Evolutionary conservation across 73 alveolate species (phyloP).

Genomic region (Durusdinium trenchii): DNA sequence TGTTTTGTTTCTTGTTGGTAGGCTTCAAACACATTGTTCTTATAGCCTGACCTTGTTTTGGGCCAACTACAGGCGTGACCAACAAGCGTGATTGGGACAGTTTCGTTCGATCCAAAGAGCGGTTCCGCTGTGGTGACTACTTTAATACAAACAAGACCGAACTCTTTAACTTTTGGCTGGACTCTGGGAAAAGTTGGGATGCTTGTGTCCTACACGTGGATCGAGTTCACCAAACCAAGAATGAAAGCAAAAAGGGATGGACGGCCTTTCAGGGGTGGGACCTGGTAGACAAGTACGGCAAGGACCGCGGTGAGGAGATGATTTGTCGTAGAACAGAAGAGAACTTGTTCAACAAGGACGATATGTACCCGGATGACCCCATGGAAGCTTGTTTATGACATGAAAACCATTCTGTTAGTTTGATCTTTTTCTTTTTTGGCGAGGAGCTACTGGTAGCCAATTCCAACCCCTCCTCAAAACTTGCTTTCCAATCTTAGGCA

Average conservation of each 20-base stretch:
- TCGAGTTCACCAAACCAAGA: no score
- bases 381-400: background rate
- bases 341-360: background rate
- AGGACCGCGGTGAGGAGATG: background rate
- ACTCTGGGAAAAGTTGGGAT: background rate
- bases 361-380: background rate
- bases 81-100: background rate
- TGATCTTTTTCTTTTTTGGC: background rate
- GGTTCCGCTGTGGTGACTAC: background rate
- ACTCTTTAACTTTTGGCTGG: background rate
- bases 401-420: background rate
- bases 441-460: no score
- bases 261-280: no score
- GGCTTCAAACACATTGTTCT: background rate
- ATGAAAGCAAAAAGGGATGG: no score
- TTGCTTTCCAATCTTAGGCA: background rate
- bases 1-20: background rate
- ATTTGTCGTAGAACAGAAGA: background rate
- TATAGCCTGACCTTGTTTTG: background rate
- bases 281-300: no score
- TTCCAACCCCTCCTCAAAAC: no score
- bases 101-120: background rate
- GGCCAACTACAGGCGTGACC: background rate
- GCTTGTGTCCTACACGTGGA: no score
- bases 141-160: background rate